Conservation (phyloP, 2,329 filamentous ascomycete species). For the Colletotrichum sp. region DNA sequence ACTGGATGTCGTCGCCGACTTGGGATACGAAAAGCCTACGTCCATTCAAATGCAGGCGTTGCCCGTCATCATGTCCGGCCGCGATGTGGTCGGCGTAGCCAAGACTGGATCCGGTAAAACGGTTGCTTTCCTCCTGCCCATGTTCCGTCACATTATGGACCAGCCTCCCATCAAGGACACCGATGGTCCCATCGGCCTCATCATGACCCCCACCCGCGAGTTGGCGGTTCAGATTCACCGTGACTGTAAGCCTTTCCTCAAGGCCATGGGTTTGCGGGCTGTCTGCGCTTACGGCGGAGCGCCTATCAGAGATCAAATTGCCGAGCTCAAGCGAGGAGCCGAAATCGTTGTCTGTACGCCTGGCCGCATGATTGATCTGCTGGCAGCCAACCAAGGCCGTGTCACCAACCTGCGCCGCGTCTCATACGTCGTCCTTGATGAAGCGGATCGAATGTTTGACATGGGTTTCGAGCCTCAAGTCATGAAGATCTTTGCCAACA, state of each 20-base stretch:
- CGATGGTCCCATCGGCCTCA: constrained; percentile 86
- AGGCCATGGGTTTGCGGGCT: constrained; percentile 80
- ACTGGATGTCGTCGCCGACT: constrained; percentile 79
- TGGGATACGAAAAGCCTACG: constrained; percentile 89
- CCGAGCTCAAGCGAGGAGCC: constrained; percentile 91
- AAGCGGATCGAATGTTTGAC: constrained; percentile 99
- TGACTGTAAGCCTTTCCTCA: constrained; percentile 94
- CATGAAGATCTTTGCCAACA: constrained; percentile 92
- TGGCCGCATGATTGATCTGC: constrained; percentile 92
- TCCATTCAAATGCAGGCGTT: constrained; percentile 95
- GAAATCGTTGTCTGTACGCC: constrained; percentile 96
- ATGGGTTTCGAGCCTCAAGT: constrained; percentile 99
- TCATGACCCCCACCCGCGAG: constrained; percentile 95
- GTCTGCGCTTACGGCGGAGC: constrained; percentile 95
- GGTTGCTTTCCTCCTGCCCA: constrained; percentile 90
- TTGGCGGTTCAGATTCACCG: constrained; percentile 91
- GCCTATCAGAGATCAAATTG: constrained; percentile 97
- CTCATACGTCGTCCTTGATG: constrained; percentile 93
- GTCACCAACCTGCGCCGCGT: constrained; percentile 90
- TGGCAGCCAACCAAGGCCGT: constrained; percentile 91
- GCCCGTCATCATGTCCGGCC: constrained; percentile 92
- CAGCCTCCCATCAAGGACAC: constrained; percentile 80
- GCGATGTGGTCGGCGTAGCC: constrained; percentile 94
- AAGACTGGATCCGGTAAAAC: constrained; percentile 99
- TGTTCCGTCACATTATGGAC: constrained; percentile 98